Evolutionary conservation across 441 rosid species (phyloP).

Genomic region (Arabidopsis lyrata): DNA sequence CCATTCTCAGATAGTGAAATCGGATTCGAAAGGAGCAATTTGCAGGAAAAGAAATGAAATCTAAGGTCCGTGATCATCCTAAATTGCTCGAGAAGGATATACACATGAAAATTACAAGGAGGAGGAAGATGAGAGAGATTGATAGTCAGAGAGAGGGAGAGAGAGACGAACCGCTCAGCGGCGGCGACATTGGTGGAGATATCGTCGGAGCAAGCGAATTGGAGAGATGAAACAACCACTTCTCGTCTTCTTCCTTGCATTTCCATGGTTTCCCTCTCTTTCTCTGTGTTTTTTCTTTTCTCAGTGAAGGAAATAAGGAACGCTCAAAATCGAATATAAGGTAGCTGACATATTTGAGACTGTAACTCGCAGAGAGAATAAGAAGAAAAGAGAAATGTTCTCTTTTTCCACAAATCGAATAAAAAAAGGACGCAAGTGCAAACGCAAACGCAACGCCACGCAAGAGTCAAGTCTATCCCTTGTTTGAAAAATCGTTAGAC

Average conservation of each 20-base stretch:
- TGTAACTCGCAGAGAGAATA: too few species aligned
- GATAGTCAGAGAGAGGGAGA: not conserved
- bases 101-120: too few species aligned
- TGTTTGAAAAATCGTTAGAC: too few species aligned
- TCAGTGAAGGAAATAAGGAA: not conserved
- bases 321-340: not conserved
- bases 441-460: too few species aligned
- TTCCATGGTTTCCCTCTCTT: conserved; percentile 12
- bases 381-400: too few species aligned
- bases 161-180: conserved; percentile 57
- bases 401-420: too few species aligned
- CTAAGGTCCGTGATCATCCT: not conserved
- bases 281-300: too few species aligned
- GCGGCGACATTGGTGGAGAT: conserved; percentile 59
- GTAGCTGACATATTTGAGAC: not conserved
- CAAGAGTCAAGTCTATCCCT: too few species aligned
- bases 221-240: conserved; percentile 63
- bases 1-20: conserved; percentile 3
- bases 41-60: not conserved
- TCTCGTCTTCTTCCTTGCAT: conserved; percentile 37
- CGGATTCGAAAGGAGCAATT: not conserved
- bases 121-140: not conserved
- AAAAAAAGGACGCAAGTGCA: too few species aligned
- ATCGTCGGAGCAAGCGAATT: conserved; percentile 72
- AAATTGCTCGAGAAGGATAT: not conserved